Evolutionary conservation across 106 monocot species (phyloP).

Genomic region (Alisma plantagoaquatica): DNA sequence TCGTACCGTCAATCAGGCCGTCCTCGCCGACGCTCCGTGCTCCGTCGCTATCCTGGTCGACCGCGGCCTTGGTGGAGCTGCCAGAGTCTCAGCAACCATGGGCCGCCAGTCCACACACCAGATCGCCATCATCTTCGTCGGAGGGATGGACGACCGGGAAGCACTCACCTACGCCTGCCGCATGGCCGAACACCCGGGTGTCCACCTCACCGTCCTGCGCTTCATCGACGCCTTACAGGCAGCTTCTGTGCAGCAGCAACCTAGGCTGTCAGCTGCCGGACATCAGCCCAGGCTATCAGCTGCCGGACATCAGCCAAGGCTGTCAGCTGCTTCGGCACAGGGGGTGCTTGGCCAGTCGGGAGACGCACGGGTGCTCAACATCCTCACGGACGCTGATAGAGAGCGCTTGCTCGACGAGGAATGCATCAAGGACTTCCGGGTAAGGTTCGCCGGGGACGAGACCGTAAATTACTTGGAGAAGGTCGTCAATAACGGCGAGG

Average conservation of each 20-base stretch:
- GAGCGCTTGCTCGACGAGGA: conserved; percentile 23
- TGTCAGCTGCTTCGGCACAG: too few species aligned
- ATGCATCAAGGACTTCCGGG: background rate
- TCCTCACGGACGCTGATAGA: background rate
- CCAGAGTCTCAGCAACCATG: background rate
- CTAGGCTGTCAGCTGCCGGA: background rate
- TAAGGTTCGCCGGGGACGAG: background rate
- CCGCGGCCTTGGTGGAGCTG: too few species aligned
- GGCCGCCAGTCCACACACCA: background rate
- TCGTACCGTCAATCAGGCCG: too few species aligned
- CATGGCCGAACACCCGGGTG: conserved; percentile 27
- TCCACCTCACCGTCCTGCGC: background rate
- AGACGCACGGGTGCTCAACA: background rate
- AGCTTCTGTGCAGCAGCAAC: background rate
- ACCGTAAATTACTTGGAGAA: background rate
- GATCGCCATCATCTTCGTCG: conserved; percentile 36
- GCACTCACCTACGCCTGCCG: conserved; percentile 30
- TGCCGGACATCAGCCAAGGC: background rate
- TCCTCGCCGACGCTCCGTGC: too few species aligned
- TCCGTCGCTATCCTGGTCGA: too few species aligned
- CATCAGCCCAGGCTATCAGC: background rate
- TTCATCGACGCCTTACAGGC: conserved; percentile 8
- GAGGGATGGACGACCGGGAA: conserved; percentile 59
- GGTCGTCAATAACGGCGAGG: background rate
- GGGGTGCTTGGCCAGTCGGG: background rate